phyloP scores from a whole-genome alignment of 2,329 filamentous ascomycete species.

The Colletotrichum liaoningense region DNA sequence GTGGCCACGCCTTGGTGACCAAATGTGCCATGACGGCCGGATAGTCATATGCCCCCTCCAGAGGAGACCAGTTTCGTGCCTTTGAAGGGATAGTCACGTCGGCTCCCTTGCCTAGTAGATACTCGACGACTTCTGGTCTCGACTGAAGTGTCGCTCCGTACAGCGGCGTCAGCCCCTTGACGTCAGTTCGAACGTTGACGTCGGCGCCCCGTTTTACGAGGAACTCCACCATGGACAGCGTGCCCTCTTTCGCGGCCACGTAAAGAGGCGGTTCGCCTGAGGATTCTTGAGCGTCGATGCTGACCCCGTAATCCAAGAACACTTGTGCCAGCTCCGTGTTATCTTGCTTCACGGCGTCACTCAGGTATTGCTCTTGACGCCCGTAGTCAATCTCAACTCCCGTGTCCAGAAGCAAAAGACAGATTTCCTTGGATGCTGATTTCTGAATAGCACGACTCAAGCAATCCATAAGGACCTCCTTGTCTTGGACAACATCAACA shows the following conservation, averaged over 20 bases:
- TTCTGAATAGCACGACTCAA: not conserved
- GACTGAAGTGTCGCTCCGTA: not conserved
- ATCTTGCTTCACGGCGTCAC: not conserved
- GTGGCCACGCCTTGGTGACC: not conserved
- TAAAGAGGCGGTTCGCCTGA: not conserved
- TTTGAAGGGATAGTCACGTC: not conserved
- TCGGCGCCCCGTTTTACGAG: not conserved
- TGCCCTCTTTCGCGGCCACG: not conserved
- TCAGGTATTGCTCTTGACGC: not conserved
- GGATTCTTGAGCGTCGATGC: not conserved
- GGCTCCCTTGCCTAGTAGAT: not conserved
- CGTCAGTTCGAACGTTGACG: not conserved
- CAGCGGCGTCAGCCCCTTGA: not conserved
- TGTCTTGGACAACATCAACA: not conserved
- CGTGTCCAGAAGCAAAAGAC: not conserved
- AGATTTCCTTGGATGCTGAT: not conserved
- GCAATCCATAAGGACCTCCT: not conserved
- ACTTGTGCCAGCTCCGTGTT: not conserved
- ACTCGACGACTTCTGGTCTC: not conserved
- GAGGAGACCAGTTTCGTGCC: not conserved
- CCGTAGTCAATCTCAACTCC: not conserved
- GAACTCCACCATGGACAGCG: not conserved
- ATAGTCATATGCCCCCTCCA: not conserved
- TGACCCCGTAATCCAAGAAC: not conserved
- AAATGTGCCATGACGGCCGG: not conserved